These are phyloP conservation scores for Aureoboletus auriporus DNA, from an alignment of 768 basidiomycete species.

Conservation along the genomic window DNA sequence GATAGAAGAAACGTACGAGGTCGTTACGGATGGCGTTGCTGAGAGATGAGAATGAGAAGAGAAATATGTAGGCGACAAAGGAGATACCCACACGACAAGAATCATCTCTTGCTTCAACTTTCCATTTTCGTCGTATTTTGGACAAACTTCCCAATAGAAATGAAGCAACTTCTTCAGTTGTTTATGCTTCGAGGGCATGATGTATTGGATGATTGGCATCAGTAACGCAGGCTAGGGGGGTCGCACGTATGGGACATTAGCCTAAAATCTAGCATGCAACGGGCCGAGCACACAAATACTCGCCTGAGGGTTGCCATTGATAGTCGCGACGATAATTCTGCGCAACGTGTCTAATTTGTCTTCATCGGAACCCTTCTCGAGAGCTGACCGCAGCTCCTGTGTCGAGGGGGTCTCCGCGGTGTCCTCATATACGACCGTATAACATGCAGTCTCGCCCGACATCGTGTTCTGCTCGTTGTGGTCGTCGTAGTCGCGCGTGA, in stretches of 20 bases:
- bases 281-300: conserved; percentile 19
- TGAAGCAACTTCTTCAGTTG: conserved; percentile 94
- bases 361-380: conserved; percentile 96
- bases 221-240: conserved; percentile 71
- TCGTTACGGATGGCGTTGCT: conserved; percentile 98
- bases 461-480: conserved; percentile 13
- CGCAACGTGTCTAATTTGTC: conserved; percentile 95
- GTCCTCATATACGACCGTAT: conserved; percentile 76
- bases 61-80: background rate
- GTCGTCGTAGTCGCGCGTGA: background rate
- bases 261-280: background rate
- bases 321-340: conserved; percentile 87
- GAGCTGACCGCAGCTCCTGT: conserved; percentile 72
- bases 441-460: conserved; percentile 62
- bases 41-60: conserved; percentile 7
- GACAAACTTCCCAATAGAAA: conserved; percentile 97
- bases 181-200: conserved; percentile 93
- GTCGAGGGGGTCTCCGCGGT: conserved; percentile 71
- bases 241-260: background rate
- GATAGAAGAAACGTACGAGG: conserved; percentile 53
- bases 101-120: conserved; percentile 99
- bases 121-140: conserved; percentile 94
- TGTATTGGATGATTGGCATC: conserved; percentile 99
- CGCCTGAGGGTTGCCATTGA: conserved; percentile 93
- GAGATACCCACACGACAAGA: conserved; percentile 78